These are phyloP conservation scores for Camelina laxa DNA, from an alignment of 345 rosid genomes.

Conservation along the genomic window DNA sequence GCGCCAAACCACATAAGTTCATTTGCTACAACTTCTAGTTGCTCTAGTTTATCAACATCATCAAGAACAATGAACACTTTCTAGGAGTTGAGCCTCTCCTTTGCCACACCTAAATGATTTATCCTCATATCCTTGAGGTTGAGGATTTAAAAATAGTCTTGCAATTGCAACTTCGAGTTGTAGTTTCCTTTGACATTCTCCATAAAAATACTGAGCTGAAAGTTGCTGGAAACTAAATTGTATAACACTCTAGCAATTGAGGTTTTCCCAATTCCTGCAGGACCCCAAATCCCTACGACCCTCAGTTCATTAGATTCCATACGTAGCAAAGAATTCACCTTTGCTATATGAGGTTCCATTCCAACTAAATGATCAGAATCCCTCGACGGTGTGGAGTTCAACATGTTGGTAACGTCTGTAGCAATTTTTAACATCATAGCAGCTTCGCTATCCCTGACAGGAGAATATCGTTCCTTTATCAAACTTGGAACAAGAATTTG, in stretches of 20 bases:
- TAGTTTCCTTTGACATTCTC: constrained; percentile 5
- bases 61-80: constrained; percentile 24
- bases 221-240: neutral
- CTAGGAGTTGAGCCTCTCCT: neutral
- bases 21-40: constrained; percentile 18
- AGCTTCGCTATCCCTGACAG: constrained; percentile 4
- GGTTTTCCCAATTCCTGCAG: constrained; percentile 28
- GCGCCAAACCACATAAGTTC: neutral
- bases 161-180: neutral
- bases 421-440: constrained; percentile 1
- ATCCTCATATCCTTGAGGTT: constrained; percentile 15
- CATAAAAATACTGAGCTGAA: constrained; percentile 3
- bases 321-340: neutral
- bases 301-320: constrained; percentile 1
- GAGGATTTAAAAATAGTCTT: neutral
- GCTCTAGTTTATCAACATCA: constrained; percentile 14
- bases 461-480: neutral
- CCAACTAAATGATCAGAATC: constrained; percentile 20
- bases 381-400: constrained; percentile 5
- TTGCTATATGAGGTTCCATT: constrained; percentile 23
- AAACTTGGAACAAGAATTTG: neutral
- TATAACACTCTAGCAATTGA: constrained; percentile 21
- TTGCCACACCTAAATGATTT: constrained; percentile 5
- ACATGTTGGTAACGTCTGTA: neutral
- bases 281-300: constrained; percentile 23